Conservation (phyloP, 441 rosid genomes). For the Erysimum cheiri region DNA sequence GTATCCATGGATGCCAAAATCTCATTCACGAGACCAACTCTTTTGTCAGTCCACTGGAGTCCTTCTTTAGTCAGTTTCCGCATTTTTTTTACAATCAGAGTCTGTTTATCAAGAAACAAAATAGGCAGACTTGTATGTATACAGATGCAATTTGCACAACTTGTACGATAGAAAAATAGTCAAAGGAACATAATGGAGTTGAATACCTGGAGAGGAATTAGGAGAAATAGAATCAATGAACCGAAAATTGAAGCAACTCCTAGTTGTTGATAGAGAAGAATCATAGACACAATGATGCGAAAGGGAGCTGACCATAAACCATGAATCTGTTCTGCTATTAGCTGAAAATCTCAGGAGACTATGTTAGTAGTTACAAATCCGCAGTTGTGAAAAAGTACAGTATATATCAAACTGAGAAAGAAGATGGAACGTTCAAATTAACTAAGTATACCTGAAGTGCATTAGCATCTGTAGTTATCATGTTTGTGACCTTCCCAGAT, state of each 20-base stretch:
- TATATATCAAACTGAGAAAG: no score
- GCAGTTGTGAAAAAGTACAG: slow-evolving; percentile 9
- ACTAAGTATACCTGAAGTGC: slow-evolving; percentile 70
- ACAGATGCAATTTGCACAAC: slow-evolving; percentile 22
- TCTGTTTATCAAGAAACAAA: slow-evolving; percentile 54
- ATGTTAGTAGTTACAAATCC: slow-evolving; percentile 26
- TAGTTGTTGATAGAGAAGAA: slow-evolving; percentile 89
- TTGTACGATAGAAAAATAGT: not conserved
- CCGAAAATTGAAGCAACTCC: slow-evolving; percentile 90
- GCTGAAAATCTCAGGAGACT: slow-evolving; percentile 50
- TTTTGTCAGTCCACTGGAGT: slow-evolving; percentile 88
- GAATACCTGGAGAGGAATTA: slow-evolving; percentile 77
- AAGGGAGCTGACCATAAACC: slow-evolving; percentile 94
- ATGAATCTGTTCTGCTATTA: slow-evolving; percentile 80
- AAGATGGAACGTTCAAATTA: not conserved
- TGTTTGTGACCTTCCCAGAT: slow-evolving; percentile 90
- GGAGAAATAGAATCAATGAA: slow-evolving; percentile 68
- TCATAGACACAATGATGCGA: slow-evolving; percentile 77
- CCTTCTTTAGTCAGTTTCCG: slow-evolving; percentile 90
- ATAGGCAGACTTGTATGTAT: slow-evolving; percentile 28
- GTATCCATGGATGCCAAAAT: slow-evolving; percentile 95
- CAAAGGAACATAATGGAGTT: slow-evolving; percentile 22
- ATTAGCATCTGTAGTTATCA: slow-evolving; percentile 94
- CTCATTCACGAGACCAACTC: slow-evolving; percentile 94
- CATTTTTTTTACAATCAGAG: slow-evolving; percentile 81